A percentile compares a stretch with the other conserved stretches of the same genome.
phyloP scores from a whole-genome alignment of 2,329 filamentous ascomycete genomes.

The Aspergillus oerlinghausenensis region DNA sequence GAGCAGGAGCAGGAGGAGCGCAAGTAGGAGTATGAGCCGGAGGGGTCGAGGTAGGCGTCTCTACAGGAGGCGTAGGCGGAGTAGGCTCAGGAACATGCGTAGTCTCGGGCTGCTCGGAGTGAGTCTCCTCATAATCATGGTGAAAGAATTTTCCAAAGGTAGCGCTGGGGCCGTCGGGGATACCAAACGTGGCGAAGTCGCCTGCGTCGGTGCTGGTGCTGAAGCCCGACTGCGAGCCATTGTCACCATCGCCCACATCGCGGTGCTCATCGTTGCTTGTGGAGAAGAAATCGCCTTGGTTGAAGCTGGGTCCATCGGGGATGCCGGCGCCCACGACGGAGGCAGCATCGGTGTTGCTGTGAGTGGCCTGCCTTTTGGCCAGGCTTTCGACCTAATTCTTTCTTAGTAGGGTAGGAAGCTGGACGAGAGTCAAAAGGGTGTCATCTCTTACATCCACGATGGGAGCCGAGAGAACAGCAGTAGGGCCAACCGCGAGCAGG shows the following conservation, averaged over 20 bases:
- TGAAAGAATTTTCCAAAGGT: constrained; percentile 16
- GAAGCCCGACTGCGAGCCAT: neutral
- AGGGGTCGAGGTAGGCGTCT: neutral
- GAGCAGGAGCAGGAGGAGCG: too few species aligned
- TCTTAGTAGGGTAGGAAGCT: constrained; percentile 1
- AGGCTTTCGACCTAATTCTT: constrained; percentile 2
- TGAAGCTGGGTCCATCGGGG: constrained; percentile 15
- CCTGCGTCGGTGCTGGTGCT: too few species aligned
- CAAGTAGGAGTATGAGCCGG: neutral
- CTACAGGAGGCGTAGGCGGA: neutral
- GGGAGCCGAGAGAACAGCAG: constrained; percentile 26
- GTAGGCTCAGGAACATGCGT: constrained; percentile 5
- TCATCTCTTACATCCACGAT: constrained; percentile 4
- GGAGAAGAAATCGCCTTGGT: neutral
- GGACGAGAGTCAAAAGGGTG: neutral
- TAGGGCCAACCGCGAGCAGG: constrained; percentile 23
- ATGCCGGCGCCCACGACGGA: constrained; percentile 11
- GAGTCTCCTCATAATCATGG: constrained; percentile 12
- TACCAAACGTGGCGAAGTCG: neutral
- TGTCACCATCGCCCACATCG: neutral
- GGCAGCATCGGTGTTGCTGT: constrained; percentile 11
- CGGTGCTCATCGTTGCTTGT: neutral
- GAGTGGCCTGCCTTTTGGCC: constrained; percentile 1
- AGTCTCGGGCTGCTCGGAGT: constrained; percentile 4
- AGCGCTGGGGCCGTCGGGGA: constrained; percentile 25